Evolutionary conservation across 129 eudicot genomes (phyloP).

Genomic region (Kitagawia praeruptora): DNA sequence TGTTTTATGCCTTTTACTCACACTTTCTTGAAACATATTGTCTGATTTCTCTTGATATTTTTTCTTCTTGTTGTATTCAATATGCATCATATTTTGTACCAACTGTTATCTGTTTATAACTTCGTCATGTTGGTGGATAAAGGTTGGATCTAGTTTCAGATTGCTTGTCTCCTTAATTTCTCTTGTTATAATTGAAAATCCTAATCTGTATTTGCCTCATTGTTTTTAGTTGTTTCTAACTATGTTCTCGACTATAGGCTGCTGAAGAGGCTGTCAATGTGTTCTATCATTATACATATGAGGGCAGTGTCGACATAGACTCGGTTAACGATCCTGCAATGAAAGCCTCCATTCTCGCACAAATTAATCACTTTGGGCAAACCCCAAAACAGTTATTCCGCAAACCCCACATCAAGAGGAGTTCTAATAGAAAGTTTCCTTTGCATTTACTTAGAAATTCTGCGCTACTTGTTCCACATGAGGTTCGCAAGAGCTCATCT

Average conservation of each 20-base stretch:
- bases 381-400: slow-evolving; percentile 83
- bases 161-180: neutral
- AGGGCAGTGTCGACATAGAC: slow-evolving; percentile 94
- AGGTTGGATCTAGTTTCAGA: neutral
- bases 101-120: neutral
- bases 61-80: neutral
- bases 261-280: slow-evolving; percentile 97
- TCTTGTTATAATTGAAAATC: neutral
- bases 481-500: slow-evolving; percentile 48
- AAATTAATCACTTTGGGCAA: slow-evolving; percentile 95
- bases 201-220: neutral
- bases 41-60: neutral
- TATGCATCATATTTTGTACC: neutral
- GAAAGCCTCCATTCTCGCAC: slow-evolving; percentile 98
- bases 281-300: slow-evolving; percentile 87
- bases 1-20: neutral
- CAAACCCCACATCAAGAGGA: slow-evolving; percentile 74
- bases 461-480: slow-evolving; percentile 53
- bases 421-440: slow-evolving; percentile 47
- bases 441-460: slow-evolving; percentile 63
- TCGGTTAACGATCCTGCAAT: slow-evolving; percentile 83
- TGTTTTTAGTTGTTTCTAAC: neutral
- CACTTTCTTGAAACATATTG: neutral
- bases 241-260: slow-evolving; percentile 40
- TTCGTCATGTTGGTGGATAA: neutral